Conservation (phyloP, 257 asterid species). For the Penstemon barbatus region DNA sequence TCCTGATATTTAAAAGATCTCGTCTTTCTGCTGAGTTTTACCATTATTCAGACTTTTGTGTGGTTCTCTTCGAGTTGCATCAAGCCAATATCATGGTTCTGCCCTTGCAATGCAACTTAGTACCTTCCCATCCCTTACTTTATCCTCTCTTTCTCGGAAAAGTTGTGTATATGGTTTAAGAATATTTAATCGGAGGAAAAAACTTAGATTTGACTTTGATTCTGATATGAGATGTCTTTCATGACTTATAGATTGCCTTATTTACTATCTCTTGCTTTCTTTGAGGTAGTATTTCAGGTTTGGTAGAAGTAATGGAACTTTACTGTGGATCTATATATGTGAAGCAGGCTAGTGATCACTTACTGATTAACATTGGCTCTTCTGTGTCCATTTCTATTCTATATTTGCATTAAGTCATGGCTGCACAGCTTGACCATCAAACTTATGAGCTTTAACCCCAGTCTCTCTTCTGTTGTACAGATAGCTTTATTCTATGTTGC, state of each 20-base stretch:
- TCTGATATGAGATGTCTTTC: slow-evolving; percentile 1
- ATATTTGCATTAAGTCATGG: slow-evolving; percentile 9
- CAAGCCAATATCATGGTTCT: background rate
- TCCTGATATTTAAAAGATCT: background rate
- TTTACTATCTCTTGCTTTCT: background rate
- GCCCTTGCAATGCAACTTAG: background rate
- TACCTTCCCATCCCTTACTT: slow-evolving; percentile 5
- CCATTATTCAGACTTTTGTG: background rate
- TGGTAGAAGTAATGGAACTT: background rate
- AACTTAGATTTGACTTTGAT: background rate
- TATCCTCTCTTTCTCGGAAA: background rate
- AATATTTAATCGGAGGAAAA: background rate
- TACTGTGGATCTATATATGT: background rate
- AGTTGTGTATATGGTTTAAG: background rate
- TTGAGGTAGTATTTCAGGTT: background rate
- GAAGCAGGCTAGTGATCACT: slow-evolving; percentile 8
- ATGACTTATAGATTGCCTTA: background rate
- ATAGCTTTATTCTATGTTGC: slow-evolving; percentile 87
- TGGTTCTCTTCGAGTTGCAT: too few species aligned
- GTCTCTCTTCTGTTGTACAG: slow-evolving; percentile 49
- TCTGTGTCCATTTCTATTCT: slow-evolving; percentile 5
- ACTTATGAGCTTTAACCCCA: slow-evolving; percentile 6
- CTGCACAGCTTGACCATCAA: background rate
- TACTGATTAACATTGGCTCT: slow-evolving; percentile 12
- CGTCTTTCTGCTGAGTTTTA: background rate